These are phyloP conservation scores for Leccinum aurantiacum DNA, from an alignment of 768 basidiomycete genomes.

Conservation along the genomic window DNA sequence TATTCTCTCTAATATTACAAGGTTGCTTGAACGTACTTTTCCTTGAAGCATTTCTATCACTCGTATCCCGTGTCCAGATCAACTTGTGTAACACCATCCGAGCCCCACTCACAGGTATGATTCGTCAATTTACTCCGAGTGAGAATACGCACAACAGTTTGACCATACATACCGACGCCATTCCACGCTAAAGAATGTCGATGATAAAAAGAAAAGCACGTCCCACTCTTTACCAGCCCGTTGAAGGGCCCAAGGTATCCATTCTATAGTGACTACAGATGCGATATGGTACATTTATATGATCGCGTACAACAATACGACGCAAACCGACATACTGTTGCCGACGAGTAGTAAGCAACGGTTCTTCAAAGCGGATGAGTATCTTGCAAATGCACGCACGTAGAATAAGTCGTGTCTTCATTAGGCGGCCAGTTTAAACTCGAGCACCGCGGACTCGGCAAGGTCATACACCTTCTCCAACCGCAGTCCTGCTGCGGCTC, in stretches of 20 bases:
- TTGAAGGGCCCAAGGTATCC: slow-evolving; percentile 13
- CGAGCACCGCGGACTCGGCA: slow-evolving; percentile 26
- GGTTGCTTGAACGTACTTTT: neutral
- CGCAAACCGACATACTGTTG: neutral
- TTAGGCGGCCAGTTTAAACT: slow-evolving; percentile 22
- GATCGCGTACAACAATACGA: slow-evolving; percentile 1
- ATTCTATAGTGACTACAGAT: slow-evolving; percentile 6
- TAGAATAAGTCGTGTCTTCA: neutral
- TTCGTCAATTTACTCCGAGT: neutral
- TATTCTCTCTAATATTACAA: neutral
- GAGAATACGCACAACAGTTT: neutral
- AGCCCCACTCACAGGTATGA: neutral
- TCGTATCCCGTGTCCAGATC: neutral
- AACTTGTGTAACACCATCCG: neutral
- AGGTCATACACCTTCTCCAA: slow-evolving; percentile 30
- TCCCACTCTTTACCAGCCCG: slow-evolving; percentile 6
- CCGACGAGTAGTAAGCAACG: neutral
- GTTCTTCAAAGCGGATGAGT: neutral
- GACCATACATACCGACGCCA: neutral
- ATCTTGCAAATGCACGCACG: neutral
- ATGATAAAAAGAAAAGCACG: neutral
- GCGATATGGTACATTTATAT: neutral
- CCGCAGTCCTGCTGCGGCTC: slow-evolving; percentile 19
- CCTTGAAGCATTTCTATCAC: neutral
- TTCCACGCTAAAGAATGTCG: neutral